phyloP scores from a whole-genome alignment of 176 grass and related monocot genomes.

The Luzula sylvatica region DNA sequence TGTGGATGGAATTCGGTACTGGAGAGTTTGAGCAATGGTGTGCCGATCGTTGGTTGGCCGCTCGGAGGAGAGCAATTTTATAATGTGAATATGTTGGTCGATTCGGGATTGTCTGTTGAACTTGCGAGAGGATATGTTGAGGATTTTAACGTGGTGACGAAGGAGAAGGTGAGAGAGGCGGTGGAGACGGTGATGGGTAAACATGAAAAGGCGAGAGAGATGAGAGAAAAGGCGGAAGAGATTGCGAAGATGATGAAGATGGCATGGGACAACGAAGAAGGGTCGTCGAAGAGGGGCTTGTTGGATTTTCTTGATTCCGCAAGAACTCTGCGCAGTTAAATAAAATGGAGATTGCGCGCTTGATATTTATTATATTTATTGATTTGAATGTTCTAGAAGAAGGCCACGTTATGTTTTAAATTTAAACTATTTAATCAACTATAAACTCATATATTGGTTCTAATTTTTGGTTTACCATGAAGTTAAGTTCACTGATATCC shows the following conservation, averaged over 20 bases:
- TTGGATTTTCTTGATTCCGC: no score
- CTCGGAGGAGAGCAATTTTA: background rate
- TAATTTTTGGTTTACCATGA: no score
- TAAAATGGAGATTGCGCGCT: no score
- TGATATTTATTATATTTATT: no score
- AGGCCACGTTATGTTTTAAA: no score
- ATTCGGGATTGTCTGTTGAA: background rate
- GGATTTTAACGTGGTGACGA: background rate
- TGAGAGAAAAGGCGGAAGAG: background rate
- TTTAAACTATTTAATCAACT: no score
- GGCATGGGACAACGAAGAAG: background rate
- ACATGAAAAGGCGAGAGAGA: background rate
- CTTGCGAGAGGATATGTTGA: background rate
- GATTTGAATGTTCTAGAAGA: no score
- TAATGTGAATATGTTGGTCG: background rate
- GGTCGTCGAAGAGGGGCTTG: no score
- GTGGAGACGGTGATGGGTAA: background rate
- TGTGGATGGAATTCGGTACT: conserved; percentile 6
- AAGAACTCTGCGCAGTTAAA: no score
- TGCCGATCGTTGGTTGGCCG: conserved; percentile 6
- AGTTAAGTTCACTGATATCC: no score
- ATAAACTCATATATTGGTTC: no score
- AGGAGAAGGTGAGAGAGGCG: background rate
- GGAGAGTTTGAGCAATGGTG: background rate
- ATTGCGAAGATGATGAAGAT: background rate